phyloP scores from a whole-genome alignment of 2,329 filamentous ascomycete genomes.

The Mycogone perniciosa region DNA sequence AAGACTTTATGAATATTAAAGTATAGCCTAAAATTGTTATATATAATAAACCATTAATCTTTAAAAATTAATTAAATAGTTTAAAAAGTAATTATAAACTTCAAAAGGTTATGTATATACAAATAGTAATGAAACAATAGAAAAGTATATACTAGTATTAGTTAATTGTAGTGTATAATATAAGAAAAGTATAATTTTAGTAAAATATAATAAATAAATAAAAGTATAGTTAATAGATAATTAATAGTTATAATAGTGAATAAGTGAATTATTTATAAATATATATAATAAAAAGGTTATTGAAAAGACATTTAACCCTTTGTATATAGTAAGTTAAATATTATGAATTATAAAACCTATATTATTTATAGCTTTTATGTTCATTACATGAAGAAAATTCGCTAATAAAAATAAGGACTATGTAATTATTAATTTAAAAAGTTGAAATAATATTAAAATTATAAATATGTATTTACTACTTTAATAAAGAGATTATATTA shows the following conservation, averaged over 20 bases:
- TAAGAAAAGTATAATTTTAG: too few species aligned
- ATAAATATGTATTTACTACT: background rate
- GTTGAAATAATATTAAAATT: background rate
- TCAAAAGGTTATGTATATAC: too few species aligned
- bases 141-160: too few species aligned
- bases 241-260: background rate
- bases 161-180: too few species aligned
- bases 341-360: background rate
- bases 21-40: too few species aligned
- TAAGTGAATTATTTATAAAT: background rate
- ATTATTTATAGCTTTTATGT: background rate
- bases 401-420: background rate
- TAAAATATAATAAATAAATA: too few species aligned
- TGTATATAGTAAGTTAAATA: background rate
- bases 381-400: background rate
- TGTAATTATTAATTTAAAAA: background rate
- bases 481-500: background rate
- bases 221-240: too few species aligned
- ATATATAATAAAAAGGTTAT: background rate
- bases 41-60: too few species aligned
- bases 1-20: too few species aligned
- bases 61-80: too few species aligned
- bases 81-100: too few species aligned
- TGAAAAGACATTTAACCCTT: background rate
- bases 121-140: too few species aligned